Percentiles rank a stretch among this genome's conserved stretches.
phyloP scores from a whole-genome alignment of 805 yeast genomes.

The Blastobotrys robertii region DNA sequence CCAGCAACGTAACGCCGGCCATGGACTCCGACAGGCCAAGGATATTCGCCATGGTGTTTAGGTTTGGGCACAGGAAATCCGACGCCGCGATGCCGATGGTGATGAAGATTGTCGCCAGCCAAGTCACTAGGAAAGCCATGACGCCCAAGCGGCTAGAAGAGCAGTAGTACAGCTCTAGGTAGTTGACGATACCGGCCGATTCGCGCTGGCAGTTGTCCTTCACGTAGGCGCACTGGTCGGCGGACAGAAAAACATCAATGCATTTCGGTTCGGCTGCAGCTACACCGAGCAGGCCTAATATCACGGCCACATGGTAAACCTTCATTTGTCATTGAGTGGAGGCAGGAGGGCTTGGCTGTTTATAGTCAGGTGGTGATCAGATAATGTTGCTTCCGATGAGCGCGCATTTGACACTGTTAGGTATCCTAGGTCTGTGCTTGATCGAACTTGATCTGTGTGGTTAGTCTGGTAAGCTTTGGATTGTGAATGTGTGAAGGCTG shows the following conservation, averaged over 20 bases:
- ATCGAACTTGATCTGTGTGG: too few relatives aligned
- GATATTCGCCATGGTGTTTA: conserved; percentile 52
- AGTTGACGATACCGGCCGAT: conserved; percentile 31
- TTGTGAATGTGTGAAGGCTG: too few relatives aligned
- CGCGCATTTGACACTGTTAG: too few relatives aligned
- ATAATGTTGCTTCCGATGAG: too few relatives aligned
- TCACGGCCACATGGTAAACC: too few relatives aligned
- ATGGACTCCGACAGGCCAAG: conserved; percentile 63
- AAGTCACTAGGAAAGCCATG: conserved; percentile 4
- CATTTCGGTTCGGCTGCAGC: neutral
- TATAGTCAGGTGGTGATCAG: too few relatives aligned
- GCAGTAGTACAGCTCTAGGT: conserved; percentile 26
- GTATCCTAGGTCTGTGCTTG: too few relatives aligned
- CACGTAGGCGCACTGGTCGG: conserved; percentile 33
- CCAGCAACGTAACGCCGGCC: conserved; percentile 78
- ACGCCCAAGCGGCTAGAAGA: conserved; percentile 7
- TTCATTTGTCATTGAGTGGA: too few relatives aligned
- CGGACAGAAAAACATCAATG: neutral
- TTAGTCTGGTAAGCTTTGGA: too few relatives aligned
- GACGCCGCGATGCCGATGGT: conserved; percentile 73
- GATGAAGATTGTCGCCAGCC: conserved; percentile 40
- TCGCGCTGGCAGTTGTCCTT: conserved; percentile 26
- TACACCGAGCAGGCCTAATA: too few relatives aligned
- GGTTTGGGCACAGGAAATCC: conserved; percentile 71
- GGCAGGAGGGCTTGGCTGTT: too few relatives aligned